Percentiles rank a stretch among this genome's conserved stretches.
Conservation (phyloP, 768 basidiomycete genomes). For the Antrodiella citrinella region DNA sequence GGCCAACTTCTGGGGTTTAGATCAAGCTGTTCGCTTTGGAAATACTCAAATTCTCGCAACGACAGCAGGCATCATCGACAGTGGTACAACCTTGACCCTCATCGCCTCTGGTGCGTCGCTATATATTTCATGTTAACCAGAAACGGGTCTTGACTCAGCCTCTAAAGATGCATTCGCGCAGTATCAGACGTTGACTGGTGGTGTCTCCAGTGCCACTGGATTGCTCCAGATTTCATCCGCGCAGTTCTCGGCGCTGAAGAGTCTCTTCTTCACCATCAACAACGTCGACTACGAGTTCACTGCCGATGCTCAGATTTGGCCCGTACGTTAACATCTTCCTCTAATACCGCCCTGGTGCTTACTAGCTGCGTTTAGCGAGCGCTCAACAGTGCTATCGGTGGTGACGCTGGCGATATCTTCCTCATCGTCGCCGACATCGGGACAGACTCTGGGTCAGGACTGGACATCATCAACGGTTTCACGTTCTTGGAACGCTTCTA, state of each 20-base stretch:
- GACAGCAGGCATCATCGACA: conserved; percentile 28
- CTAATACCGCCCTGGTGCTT: not conserved
- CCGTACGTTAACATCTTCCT: conserved; percentile 42
- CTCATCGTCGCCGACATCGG: conserved; percentile 18
- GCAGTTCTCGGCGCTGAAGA: conserved; percentile 16
- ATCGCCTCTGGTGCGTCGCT: conserved; percentile 21
- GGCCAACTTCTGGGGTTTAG: conserved; percentile 26
- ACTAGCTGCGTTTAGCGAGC: conserved; percentile 1
- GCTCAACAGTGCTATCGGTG: conserved; percentile 20
- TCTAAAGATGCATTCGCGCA: conserved; percentile 16
- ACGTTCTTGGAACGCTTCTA: conserved; percentile 30
- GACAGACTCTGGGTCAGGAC: conserved; percentile 12
- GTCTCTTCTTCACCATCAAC: conserved; percentile 16
- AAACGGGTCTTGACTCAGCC: not conserved
- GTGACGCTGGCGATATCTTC: conserved; percentile 12
- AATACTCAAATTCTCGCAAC: conserved; percentile 17
- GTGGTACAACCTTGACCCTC: conserved; percentile 27
- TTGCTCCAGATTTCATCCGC: conserved; percentile 13
- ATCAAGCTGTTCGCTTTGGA: conserved; percentile 24
- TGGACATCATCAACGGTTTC: conserved; percentile 20
- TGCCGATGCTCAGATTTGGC: conserved; percentile 65
- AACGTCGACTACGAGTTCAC: conserved; percentile 48
- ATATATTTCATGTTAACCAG: not conserved
- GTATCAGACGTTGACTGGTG: conserved; percentile 16
- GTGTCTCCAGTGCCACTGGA: conserved; percentile 10